A percentile compares a stretch with the other conserved stretches of the same genome.
phyloP scores from a whole-genome alignment of 2,329 filamentous ascomycete species.

The Hymenoscyphus scutula region DNA sequence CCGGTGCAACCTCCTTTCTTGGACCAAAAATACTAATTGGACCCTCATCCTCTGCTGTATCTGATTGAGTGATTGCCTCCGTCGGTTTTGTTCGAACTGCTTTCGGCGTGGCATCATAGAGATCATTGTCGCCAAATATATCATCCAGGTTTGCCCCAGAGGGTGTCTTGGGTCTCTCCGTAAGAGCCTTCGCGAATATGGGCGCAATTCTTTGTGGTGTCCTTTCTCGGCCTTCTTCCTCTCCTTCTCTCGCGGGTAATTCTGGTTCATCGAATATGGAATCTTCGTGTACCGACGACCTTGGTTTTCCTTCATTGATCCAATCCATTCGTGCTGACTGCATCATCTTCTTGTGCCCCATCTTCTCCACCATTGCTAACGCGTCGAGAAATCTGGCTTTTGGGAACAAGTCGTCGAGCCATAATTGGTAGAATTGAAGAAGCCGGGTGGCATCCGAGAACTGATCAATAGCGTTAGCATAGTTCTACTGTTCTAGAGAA shows the following conservation, averaged over 20 bases:
- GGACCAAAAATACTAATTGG: conserved; percentile 30
- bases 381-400: conserved; percentile 93
- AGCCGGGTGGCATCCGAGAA: conserved; percentile 82
- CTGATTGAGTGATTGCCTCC: conserved; percentile 22
- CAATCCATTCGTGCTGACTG: conserved; percentile 73
- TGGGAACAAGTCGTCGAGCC: conserved; percentile 94
- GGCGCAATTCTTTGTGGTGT: conserved; percentile 39
- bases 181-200: conserved; percentile 36
- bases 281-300: conserved; percentile 33
- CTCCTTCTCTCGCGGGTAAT: conserved; percentile 31
- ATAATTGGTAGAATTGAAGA: conserved; percentile 88
- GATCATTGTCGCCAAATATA: conserved; percentile 27
- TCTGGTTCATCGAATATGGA: conserved; percentile 30
- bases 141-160: neutral
- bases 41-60: conserved; percentile 27
- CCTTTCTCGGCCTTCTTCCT: conserved; percentile 25
- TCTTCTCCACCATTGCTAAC: conserved; percentile 85
- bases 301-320: conserved; percentile 74
- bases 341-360: conserved; percentile 80
- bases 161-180: conserved; percentile 34
- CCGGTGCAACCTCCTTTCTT: conserved; percentile 17
- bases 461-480: conserved; percentile 40
- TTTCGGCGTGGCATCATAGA: conserved; percentile 55
- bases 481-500: neutral
- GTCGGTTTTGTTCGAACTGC: conserved; percentile 19